These are phyloP conservation scores for Pulicaria dysenterica DNA, from an alignment of 129 eudicot genomes.

Conservation along the genomic window DNA sequence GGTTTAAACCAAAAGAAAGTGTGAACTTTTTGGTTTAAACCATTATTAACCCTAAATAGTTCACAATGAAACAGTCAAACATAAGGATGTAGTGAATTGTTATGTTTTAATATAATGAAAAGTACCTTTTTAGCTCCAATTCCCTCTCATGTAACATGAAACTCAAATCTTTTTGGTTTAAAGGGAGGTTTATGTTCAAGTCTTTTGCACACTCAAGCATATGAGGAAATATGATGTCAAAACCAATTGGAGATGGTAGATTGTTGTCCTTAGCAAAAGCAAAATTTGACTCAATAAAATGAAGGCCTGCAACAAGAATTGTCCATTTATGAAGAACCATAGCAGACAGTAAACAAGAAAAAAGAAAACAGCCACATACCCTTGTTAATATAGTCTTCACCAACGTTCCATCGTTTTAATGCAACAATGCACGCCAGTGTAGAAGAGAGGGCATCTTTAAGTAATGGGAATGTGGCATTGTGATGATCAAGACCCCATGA, in stretches of 20 bases:
- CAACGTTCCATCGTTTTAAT: constrained; percentile 80
- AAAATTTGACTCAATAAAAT: constrained; percentile 62
- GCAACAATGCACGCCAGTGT: constrained; percentile 86
- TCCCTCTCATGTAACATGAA: constrained; percentile 57
- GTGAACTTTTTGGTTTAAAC: too few species aligned
- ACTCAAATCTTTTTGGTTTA: constrained; percentile 37
- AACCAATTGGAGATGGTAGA: constrained; percentile 69
- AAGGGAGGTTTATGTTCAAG: constrained; percentile 48
- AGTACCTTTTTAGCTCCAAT: constrained; percentile 57
- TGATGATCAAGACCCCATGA: constrained; percentile 55
- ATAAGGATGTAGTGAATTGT: too few species aligned
- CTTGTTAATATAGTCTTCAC: constrained; percentile 60
- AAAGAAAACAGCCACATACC: constrained; percentile 40
- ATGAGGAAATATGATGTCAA: constrained; percentile 76
- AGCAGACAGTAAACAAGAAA: constrained; percentile 2
- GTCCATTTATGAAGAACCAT: constrained; percentile 6
- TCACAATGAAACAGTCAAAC: too few species aligned
- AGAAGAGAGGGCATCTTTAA: constrained; percentile 74
- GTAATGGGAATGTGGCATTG: constrained; percentile 32
- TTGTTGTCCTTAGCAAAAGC: constrained; percentile 50
- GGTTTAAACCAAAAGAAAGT: too few species aligned
- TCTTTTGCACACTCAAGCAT: constrained; percentile 69
- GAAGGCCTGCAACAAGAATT: constrained; percentile 56
- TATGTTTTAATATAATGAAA: too few species aligned
- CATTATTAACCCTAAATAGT: too few species aligned